These are phyloP conservation scores for Acacia concinna DNA, from an alignment of 331 rosid species.

Conservation along the genomic window DNA sequence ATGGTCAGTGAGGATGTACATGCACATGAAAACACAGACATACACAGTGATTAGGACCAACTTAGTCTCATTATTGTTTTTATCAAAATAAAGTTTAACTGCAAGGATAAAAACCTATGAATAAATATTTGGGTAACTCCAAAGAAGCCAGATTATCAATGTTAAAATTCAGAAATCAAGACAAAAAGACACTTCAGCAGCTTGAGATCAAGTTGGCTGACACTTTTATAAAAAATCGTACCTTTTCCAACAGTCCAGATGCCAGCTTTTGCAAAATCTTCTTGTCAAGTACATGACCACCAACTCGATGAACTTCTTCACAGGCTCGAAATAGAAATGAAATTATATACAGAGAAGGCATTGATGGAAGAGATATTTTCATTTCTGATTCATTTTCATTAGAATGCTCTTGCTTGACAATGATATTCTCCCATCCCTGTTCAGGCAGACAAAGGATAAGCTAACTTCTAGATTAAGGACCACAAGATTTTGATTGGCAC, in stretches of 20 bases:
- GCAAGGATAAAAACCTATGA: no score
- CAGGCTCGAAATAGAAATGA: conserved; percentile 82
- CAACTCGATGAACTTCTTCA: conserved; percentile 92
- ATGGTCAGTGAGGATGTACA: conserved; percentile 22
- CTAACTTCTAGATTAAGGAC: conserved; percentile 18
- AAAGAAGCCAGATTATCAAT: not conserved
- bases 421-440: conserved; percentile 96
- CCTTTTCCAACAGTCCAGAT: conserved; percentile 71
- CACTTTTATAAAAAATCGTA: conserved; percentile 35
- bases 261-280: conserved; percentile 85
- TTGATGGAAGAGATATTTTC: conserved; percentile 89
- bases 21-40: conserved; percentile 6
- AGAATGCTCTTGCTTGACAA: conserved; percentile 85
- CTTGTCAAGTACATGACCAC: conserved; percentile 97
- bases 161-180: conserved; percentile 1
- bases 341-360: conserved; percentile 88
- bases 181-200: not conserved
- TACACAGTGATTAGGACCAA: not conserved
- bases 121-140: not conserved
- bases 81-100: no score
- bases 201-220: conserved; percentile 21
- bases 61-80: not conserved
- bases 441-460: conserved; percentile 29
- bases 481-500: conserved; percentile 13
- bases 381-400: conserved; percentile 73